A percentile compares a stretch with the other conserved stretches of the same genome.
Conservation (phyloP, 1,284 basidiomycete species). For the Dichomitus squalens region DNA sequence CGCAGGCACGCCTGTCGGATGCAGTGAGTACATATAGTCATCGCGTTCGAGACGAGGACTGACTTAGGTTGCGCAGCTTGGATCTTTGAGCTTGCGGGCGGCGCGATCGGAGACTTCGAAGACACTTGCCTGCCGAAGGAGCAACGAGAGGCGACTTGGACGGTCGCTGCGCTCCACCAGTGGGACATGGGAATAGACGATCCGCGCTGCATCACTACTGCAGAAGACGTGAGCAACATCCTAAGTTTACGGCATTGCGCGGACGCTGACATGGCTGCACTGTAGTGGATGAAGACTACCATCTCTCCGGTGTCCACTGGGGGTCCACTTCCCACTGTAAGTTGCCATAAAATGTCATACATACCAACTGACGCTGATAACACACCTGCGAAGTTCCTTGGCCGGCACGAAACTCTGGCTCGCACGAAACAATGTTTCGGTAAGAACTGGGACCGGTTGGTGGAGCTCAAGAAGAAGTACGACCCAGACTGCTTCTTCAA, state of each 20-base stretch:
- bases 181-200: slow-evolving; percentile 87
- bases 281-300: slow-evolving; percentile 76
- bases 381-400: slow-evolving; percentile 89
- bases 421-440: slow-evolving; percentile 72
- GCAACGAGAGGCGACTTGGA: slow-evolving; percentile 81
- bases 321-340: slow-evolving; percentile 81
- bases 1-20: slow-evolving; percentile 79
- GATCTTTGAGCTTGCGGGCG: slow-evolving; percentile 88
- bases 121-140: slow-evolving; percentile 75
- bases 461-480: slow-evolving; percentile 69
- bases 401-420: slow-evolving; percentile 63
- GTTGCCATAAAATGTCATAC: slow-evolving; percentile 33
- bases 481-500: slow-evolving; percentile 77
- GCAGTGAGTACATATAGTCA: slow-evolving; percentile 80
- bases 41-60: too few relatives aligned
- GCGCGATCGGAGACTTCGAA: slow-evolving; percentile 75
- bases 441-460: slow-evolving; percentile 70
- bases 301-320: slow-evolving; percentile 71
- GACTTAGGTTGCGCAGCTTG: slow-evolving; percentile 80
- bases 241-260: not conserved
- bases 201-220: slow-evolving; percentile 74
- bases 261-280: too few relatives aligned
- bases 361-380: too few relatives aligned
- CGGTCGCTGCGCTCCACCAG: slow-evolving; percentile 88
- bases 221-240: slow-evolving; percentile 63